phyloP scores from a whole-genome alignment of 352 stramenopile genomes.

The Globisporangium ultimum region DNA sequence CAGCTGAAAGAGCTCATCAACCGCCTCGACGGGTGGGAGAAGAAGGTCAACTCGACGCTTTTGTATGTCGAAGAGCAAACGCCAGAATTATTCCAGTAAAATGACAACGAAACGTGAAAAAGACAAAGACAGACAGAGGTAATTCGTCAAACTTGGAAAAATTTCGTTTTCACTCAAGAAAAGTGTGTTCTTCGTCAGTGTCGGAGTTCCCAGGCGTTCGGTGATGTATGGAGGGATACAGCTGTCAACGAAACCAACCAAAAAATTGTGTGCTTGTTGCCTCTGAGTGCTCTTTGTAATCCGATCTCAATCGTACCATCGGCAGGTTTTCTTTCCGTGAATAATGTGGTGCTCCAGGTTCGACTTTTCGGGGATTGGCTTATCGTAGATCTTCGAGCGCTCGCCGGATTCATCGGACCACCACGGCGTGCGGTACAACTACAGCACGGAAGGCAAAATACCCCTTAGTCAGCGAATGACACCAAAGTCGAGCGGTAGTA shows the following conservation, averaged over 20 bases:
- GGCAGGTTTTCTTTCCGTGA: constrained; percentile 34
- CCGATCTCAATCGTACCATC: constrained; percentile 47
- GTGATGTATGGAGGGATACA: neutral
- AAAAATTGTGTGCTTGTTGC: neutral
- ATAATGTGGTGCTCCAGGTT: constrained; percentile 12
- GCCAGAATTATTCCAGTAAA: constrained; percentile 83
- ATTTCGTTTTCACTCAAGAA: no score
- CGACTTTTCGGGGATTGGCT: constrained; percentile 14
- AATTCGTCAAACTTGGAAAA: neutral
- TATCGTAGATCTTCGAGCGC: constrained; percentile 15
- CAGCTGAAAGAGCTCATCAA: constrained; percentile 73
- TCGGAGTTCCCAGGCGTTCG: no score
- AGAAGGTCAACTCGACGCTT: constrained; percentile 83
- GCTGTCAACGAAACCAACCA: neutral
- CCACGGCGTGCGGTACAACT: constrained; percentile 36
- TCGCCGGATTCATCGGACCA: constrained; percentile 40
- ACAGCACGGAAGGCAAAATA: neutral
- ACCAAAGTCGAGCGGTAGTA: neutral
- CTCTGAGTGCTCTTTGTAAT: neutral
- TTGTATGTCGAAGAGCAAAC: constrained; percentile 86
- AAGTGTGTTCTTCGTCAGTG: no score
- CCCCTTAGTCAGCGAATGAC: neutral
- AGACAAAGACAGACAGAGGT: neutral
- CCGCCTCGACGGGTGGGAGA: constrained; percentile 71
- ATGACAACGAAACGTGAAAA: neutral